Conservation (phyloP, 345 rosid genomes). For the Bruguiera sexangula region DNA sequence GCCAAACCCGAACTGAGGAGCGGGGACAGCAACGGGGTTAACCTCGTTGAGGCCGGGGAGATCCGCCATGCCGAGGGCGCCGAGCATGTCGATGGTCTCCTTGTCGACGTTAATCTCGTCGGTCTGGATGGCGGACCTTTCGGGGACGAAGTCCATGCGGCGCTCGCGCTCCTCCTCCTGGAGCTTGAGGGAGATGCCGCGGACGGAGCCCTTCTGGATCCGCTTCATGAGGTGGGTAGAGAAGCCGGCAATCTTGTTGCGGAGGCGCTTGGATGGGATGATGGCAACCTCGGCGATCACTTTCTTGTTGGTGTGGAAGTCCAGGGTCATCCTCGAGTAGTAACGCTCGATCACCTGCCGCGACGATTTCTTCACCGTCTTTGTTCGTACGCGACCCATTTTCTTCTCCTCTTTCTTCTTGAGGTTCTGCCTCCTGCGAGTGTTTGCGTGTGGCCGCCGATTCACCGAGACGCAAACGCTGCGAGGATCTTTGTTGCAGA, state of each 20-base stretch:
- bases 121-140: constrained; percentile 19
- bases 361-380: constrained; percentile 28
- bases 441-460: not conserved
- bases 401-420: not conserved
- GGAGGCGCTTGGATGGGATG: constrained; percentile 26
- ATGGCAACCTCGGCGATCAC: constrained; percentile 24
- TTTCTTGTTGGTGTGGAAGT: constrained; percentile 28
- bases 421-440: too few species aligned
- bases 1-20: constrained; percentile 25
- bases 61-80: constrained; percentile 23
- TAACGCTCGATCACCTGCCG: constrained; percentile 28
- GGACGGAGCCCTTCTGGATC: constrained; percentile 28
- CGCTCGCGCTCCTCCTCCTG: constrained; percentile 31
- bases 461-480: not conserved
- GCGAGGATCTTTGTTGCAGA: not conserved
- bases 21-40: constrained; percentile 15
- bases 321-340: constrained; percentile 22
- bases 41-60: constrained; percentile 19
- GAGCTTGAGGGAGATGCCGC: constrained; percentile 28
- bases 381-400: constrained; percentile 25
- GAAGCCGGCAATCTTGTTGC: constrained; percentile 29
- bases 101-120: constrained; percentile 23
- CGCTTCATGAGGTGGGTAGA: constrained; percentile 29
- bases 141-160: constrained; percentile 31
- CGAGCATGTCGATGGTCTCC: constrained; percentile 28